These are phyloP conservation scores for Lizonia empirigonia DNA, from an alignment of 2,329 filamentous ascomycete genomes.

Conservation along the genomic window DNA sequence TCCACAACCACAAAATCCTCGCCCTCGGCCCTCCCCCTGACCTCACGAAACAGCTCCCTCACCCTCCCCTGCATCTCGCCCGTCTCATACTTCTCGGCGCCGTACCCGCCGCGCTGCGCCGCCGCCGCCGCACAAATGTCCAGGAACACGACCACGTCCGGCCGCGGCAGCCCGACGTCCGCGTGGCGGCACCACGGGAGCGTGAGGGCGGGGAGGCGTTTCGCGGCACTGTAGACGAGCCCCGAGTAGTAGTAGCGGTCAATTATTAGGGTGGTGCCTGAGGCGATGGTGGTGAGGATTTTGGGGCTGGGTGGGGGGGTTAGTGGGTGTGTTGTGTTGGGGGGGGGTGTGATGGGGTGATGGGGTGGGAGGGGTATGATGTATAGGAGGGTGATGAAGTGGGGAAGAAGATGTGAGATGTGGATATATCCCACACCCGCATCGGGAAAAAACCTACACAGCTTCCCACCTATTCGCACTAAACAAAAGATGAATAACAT, in stretches of 20 bases:
- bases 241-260: conserved; percentile 97
- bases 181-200: conserved; percentile 83
- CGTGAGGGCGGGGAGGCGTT: conserved; percentile 71
- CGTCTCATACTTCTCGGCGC: conserved; percentile 86
- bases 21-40: conserved; percentile 56
- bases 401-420: too few species aligned
- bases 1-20: conserved; percentile 61
- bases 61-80: conserved; percentile 82
- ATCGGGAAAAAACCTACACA: conserved; percentile 49
- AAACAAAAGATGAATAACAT: conserved; percentile 88
- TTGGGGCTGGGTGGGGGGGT: conserved; percentile 29
- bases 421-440: too few species aligned
- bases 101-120: conserved; percentile 80
- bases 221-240: conserved; percentile 90
- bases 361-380: background rate
- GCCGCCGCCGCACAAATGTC: conserved; percentile 78
- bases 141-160: conserved; percentile 86
- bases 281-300: conserved; percentile 54
- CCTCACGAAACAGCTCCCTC: conserved; percentile 69
- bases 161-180: conserved; percentile 83
- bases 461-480: conserved; percentile 89
- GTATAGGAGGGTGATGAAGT: background rate
- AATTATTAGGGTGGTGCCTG: conserved; percentile 77
- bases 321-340: background rate
- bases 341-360: background rate